Evolutionary conservation across 164 flowering plant species (phyloP).

Genomic region (Stephania yunnanensis): DNA sequence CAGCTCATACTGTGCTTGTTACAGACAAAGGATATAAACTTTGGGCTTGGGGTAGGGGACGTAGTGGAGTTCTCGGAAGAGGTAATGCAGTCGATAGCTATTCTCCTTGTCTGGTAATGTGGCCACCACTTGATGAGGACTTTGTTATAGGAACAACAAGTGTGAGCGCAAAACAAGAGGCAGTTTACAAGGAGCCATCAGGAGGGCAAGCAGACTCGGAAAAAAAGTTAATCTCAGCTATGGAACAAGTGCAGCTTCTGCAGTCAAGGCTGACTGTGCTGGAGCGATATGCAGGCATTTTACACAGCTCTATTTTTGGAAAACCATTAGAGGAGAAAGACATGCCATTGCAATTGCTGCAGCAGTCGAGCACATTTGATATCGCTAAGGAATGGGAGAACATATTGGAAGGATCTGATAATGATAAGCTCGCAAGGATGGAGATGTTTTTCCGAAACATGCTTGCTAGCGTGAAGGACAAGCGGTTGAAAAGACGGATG

Average conservation of each 20-base stretch:
- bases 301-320: slow-evolving; percentile 73
- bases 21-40: slow-evolving; percentile 54
- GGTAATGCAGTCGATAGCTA: slow-evolving; percentile 47
- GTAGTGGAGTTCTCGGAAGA: slow-evolving; percentile 78
- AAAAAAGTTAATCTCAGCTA: slow-evolving; percentile 35
- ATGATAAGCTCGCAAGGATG: slow-evolving; percentile 45
- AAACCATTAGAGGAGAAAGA: slow-evolving; percentile 60
- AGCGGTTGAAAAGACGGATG: slow-evolving; percentile 61
- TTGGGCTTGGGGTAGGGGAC: slow-evolving; percentile 91
- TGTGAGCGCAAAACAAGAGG: slow-evolving; percentile 2
- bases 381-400: slow-evolving; percentile 75
- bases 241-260: slow-evolving; percentile 55
- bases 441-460: slow-evolving; percentile 64
- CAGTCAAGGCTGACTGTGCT: slow-evolving; percentile 45
- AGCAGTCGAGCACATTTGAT: slow-evolving; percentile 43
- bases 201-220: slow-evolving; percentile 32
- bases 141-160: slow-evolving; percentile 21
- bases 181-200: slow-evolving; percentile 13
- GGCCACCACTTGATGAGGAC: slow-evolving; percentile 65
- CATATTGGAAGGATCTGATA: slow-evolving; percentile 67
- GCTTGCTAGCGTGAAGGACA: slow-evolving; percentile 71
- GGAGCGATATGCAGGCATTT: slow-evolving; percentile 67
- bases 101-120: slow-evolving; percentile 46
- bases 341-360: slow-evolving; percentile 43
- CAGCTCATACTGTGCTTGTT: slow-evolving; percentile 78